phyloP scores from a whole-genome alignment of 768 basidiomycete genomes.

The Daedaleopsis nitida region DNA sequence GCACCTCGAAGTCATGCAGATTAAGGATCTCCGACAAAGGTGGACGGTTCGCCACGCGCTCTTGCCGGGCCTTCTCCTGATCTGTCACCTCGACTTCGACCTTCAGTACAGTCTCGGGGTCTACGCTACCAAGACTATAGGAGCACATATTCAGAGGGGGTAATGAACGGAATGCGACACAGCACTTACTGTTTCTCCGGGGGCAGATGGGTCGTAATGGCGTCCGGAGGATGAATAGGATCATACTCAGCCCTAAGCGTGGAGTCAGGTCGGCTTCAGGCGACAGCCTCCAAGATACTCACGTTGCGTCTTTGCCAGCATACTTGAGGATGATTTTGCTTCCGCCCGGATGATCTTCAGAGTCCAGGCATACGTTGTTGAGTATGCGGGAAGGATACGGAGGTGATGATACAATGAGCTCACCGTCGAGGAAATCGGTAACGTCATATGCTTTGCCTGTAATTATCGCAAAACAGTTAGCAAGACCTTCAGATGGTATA shows the following conservation, averaged over 20 bases:
- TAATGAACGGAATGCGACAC: not conserved
- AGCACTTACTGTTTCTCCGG: conserved; percentile 68
- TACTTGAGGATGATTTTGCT: conserved; percentile 53
- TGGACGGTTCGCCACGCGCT: conserved; percentile 63
- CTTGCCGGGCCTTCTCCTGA: conserved; percentile 63
- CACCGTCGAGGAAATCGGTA: conserved; percentile 42
- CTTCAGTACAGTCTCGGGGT: conserved; percentile 64
- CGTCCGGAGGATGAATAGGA: conserved; percentile 86
- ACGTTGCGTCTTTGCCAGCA: conserved; percentile 53
- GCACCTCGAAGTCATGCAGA: conserved; percentile 91
- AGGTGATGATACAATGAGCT: not conserved
- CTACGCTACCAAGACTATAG: conserved; percentile 63
- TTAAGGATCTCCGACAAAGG: conserved; percentile 81
- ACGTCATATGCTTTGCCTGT: conserved; percentile 47
- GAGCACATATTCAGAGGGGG: not conserved
- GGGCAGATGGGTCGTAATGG: conserved; percentile 73
- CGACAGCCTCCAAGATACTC: not conserved
- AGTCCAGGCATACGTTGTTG: not conserved
- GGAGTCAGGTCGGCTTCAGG: no score
- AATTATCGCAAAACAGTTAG: not conserved
- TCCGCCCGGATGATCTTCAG: conserved; percentile 40
- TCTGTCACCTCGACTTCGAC: conserved; percentile 62
- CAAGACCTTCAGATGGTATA: not conserved
- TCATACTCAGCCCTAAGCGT: conserved; percentile 61
- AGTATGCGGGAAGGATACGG: not conserved